Percentiles rank a stretch among this genome's conserved stretches.
Evolutionary conservation across 202 grass and related monocot species (phyloP).

Genomic region (Setaria italica): DNA sequence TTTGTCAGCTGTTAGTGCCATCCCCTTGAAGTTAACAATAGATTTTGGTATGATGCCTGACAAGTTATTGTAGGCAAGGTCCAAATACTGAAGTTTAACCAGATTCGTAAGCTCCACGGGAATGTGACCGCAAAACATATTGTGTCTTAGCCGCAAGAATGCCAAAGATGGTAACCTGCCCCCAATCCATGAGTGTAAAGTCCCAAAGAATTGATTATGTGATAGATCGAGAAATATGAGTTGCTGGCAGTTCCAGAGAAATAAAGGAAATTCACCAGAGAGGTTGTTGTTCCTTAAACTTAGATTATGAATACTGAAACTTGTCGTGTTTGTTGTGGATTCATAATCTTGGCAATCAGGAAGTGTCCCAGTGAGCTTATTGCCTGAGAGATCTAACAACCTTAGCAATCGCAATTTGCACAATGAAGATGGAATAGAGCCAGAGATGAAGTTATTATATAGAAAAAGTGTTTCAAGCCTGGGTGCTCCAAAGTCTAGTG

Average conservation of each 20-base stretch:
- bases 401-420: not conserved
- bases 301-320: constrained; percentile 5
- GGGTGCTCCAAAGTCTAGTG: not conserved
- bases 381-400: constrained; percentile 46
- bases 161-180: constrained; percentile 20
- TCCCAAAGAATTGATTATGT: constrained; percentile 45
- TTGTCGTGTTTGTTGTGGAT: not conserved
- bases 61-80: constrained; percentile 52
- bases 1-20: not conserved
- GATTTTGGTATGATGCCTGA: constrained; percentile 45
- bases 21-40: not conserved
- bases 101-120: constrained; percentile 24
- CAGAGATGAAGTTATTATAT: constrained; percentile 11
- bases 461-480: rapidly evolving
- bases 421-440: constrained; percentile 20
- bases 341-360: not conserved
- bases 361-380: constrained; percentile 36
- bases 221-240: constrained; percentile 54
- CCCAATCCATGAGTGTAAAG: constrained; percentile 48
- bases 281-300: constrained; percentile 51
- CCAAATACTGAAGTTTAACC: constrained; percentile 38
- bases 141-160: constrained; percentile 41
- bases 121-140: constrained; percentile 55
- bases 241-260: constrained; percentile 25
- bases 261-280: constrained; percentile 44